A percentile compares a stretch with the other conserved stretches of the same genome.
These are phyloP conservation scores for Phytophthora europaea DNA, from an alignment of 352 stramenopile genomes.

Conservation along the genomic window DNA sequence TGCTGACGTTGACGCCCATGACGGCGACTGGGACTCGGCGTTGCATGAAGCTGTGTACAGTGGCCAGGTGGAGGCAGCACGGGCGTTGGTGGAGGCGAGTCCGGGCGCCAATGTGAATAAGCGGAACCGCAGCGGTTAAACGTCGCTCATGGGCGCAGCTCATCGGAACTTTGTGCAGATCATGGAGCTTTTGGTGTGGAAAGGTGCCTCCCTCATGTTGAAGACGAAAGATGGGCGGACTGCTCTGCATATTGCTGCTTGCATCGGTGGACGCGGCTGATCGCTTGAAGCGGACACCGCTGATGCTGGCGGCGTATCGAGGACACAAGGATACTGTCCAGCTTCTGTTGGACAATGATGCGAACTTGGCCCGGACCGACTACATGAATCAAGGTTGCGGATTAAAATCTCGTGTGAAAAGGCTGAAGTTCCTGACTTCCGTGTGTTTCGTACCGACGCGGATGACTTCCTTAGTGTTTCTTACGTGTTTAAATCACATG, in stretches of 20 bases:
- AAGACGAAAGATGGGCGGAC: neutral
- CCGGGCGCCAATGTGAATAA: neutral
- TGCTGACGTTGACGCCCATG: neutral
- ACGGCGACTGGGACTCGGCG: neutral
- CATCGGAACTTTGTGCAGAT: neutral
- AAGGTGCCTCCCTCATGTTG: neutral
- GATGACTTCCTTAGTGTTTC: too few species aligned
- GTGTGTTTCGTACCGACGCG: too few species aligned
- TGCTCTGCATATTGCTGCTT: neutral
- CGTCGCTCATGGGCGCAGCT: neutral
- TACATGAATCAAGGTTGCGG: too few species aligned
- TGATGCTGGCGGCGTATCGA: neutral
- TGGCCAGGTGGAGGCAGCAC: neutral
- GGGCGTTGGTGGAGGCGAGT: neutral
- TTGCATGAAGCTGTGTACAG: neutral
- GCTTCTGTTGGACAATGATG: neutral
- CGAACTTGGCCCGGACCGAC: neutral
- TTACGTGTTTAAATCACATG: too few species aligned
- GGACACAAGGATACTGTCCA: neutral
- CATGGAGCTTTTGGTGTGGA: neutral
- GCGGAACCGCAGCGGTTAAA: neutral
- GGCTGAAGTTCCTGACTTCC: too few species aligned
- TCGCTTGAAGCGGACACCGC: neutral
- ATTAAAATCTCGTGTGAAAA: too few species aligned
- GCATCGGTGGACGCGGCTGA: neutral